Evolutionary conservation across 495 filamentous ascomycete species (phyloP), one percentile per base, ranked within the genome.

Genomic region (Pseudomonodictys pantanalensis): DNA sequence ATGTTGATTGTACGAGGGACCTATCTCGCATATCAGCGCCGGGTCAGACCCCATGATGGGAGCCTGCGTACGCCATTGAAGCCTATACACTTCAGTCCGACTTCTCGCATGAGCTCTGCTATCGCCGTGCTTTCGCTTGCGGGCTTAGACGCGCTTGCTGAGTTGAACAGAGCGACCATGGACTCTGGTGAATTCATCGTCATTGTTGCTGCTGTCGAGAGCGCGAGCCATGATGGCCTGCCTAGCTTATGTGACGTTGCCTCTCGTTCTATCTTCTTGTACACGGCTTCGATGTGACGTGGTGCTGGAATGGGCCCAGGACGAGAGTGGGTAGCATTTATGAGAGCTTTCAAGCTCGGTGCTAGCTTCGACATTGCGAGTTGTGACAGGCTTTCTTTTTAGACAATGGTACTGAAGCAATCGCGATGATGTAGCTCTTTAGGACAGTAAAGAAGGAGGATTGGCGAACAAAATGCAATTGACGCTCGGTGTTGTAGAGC

Each of bases 1-100:
- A 78, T 82, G 77, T 92, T 92, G 71, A 92, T 92, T 45, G 83
- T 87, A 52, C 88, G 82, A 2, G 88, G 88, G 65, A 92, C 87
- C 74, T 76, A 24, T 20, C 0, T 17, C 11, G 6, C 4, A 15
- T 15, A 10, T 26, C 2, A 41, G 38, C 12, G 12, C n/a, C 32
- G 22, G 26, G 24, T 24, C 17, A 50, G n/a, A n/a, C 22, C 10
- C 47, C 18, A 20, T 20, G 2, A 20, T 48, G 33, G 7, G 20
- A 28, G 47, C 8, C 15, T 32, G 45, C 62, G 4, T 54, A 69
- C 66, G 35, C 88, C 88, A 72, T 92, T 92, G 78, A 92, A 90
- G 42, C 81, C 83, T 68, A 92, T 90, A 71, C 87, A 91, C 70
- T 92, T 92, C 39, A 92, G 77, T 2, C 86, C 88, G 64, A 89